Evolutionary conservation across 179 eudicot genomes (phyloP), one percentile per base, ranked within the genome.

Genomic region (Spergularia azorica): DNA sequence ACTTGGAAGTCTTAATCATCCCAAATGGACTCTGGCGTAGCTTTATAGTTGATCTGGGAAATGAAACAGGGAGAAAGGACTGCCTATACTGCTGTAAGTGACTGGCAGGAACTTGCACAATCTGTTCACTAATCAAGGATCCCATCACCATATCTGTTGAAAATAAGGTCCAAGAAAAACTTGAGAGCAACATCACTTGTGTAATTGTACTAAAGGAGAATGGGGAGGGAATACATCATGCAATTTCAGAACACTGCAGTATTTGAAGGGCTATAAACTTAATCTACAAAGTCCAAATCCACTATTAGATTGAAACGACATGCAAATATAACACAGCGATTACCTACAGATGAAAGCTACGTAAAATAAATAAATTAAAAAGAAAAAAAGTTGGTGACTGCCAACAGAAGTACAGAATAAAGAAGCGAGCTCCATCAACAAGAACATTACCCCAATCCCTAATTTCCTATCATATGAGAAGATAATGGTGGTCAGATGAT

Each of bases 81-180:
- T 63, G 67, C 17, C 71, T 82, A n/a, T 57, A 78, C 74, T 76
- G 76, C 74, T 73, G 78, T 65, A 64, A 71, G 76, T 65, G 64
- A 72, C 61, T 60, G 62, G 79, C 77, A 51, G 77, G 78, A 67
- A 85, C 48, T 3, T 81, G 86, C 70, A 76, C 82, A 46, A 80
- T 71, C 66, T 77, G 79, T 2, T 83, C 79, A 74, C 85, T 84
- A 76, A 85, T 82, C 89, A 88, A 83, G 20, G 87, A 84, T 78
- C 89, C 96, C 97, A 93, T 93, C 81, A 64, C 73, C 63, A 55
- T 82, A 73, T 81, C 87, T 79, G 78, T 21, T 54, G 18, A 55
- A 69, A 36, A 77, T 3, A 72, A 77, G 55, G 38, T 48, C 6
- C 57, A 69, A 9, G 43, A 60, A 46, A 15, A 32, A 10, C 18